Percentiles rank a stretch among this genome's conserved stretches.
Conservation (phyloP, 1,284 basidiomycete genomes). For the Porphyrellus sp. region DNA sequence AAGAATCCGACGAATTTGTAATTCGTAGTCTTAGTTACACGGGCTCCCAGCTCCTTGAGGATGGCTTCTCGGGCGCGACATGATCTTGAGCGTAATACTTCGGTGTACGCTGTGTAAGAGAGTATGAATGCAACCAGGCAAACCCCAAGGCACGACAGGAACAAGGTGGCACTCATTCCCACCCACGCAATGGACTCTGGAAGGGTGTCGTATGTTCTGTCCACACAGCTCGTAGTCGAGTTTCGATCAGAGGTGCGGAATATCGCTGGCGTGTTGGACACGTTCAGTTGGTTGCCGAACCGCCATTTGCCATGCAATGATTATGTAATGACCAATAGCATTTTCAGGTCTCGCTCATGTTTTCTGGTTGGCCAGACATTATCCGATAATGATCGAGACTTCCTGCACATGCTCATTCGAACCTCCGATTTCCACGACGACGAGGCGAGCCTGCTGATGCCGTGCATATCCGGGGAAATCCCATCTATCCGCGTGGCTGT, state of each 20-base stretch:
- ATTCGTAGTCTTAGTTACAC: background rate
- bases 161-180: slow-evolving; percentile 15
- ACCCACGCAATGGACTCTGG: background rate
- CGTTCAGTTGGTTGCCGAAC: background rate
- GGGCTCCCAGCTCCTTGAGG: slow-evolving; percentile 17
- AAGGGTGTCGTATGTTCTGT: background rate
- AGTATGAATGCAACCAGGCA: slow-evolving; percentile 14
- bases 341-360: too few species aligned
- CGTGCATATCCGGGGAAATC: background rate
- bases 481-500: slow-evolving; percentile 2
- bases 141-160: slow-evolving; percentile 24
- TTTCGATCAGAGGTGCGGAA: background rate
- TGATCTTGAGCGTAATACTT: slow-evolving; percentile 24
- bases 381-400: too few species aligned
- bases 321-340: slow-evolving; percentile 9
- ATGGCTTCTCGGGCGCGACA: slow-evolving; percentile 18
- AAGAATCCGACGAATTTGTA: slow-evolving; percentile 79
- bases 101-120: slow-evolving; percentile 27
- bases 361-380: too few species aligned
- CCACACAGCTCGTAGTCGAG: background rate
- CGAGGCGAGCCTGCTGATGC: slow-evolving; percentile 4
- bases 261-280: background rate
- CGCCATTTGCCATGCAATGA: background rate
- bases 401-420: background rate
- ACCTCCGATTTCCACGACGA: background rate